A percentile compares a stretch with the other conserved stretches of the same genome.
These are phyloP conservation scores for Dimocarpus longan DNA, from an alignment of 345 rosid genomes.

Conservation along the genomic window DNA sequence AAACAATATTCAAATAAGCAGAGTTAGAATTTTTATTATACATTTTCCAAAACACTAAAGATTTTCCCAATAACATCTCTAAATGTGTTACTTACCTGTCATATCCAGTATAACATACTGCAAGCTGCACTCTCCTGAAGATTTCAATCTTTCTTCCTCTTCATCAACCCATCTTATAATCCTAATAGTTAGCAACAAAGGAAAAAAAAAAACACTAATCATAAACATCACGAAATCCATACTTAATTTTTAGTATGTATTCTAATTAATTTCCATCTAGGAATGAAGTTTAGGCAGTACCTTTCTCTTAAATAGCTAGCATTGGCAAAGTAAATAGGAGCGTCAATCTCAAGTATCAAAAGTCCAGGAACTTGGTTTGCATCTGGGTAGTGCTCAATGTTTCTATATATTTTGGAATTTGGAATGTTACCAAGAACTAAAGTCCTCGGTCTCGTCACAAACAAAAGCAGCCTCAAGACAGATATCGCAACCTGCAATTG, in stretches of 20 bases:
- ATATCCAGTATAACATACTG: slow-evolving; percentile 72
- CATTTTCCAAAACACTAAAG: neutral
- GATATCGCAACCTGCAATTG: slow-evolving; percentile 66
- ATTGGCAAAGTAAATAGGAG: slow-evolving; percentile 89
- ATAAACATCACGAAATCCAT: neutral
- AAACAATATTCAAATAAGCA: neutral
- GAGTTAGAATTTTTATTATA: neutral
- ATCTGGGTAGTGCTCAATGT: slow-evolving; percentile 67
- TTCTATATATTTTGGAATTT: slow-evolving; percentile 59
- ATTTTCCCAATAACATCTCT: neutral
- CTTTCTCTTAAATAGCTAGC: slow-evolving; percentile 84
- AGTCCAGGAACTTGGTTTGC: slow-evolving; percentile 57
- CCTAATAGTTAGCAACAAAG: slow-evolving; percentile 33
- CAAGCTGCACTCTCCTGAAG: slow-evolving; percentile 48
- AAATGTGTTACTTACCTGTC: slow-evolving; percentile 47
- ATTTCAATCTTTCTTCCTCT: slow-evolving; percentile 69
- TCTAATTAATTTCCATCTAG: neutral
- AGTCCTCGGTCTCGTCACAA: slow-evolving; percentile 83
- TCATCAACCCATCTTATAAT: slow-evolving; percentile 82
- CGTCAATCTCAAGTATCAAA: slow-evolving; percentile 72
- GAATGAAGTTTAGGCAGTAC: slow-evolving; percentile 29
- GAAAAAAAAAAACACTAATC: no score
- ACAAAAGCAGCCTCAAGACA: slow-evolving; percentile 64
- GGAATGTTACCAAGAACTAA: slow-evolving; percentile 67
- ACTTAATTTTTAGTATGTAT: no score